Conservation (phyloP, 1,284 basidiomycete genomes). For the Nidula niveotomentosa region DNA sequence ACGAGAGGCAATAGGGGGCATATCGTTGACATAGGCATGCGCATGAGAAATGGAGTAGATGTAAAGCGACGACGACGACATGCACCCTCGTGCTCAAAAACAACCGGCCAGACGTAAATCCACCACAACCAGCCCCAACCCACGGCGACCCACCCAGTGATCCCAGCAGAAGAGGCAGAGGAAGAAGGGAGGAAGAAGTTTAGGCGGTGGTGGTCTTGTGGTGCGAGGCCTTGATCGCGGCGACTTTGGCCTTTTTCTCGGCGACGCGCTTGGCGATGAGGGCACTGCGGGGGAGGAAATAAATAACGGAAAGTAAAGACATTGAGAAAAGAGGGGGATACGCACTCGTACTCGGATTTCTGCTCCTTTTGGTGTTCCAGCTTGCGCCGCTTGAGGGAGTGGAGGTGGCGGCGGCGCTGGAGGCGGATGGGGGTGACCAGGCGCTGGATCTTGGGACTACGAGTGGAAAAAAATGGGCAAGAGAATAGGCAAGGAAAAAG, state of each 20-base stretch:
- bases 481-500: neutral
- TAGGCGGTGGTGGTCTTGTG: conserved; percentile 19
- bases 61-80: too few species aligned
- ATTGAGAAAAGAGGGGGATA: conserved; percentile 10
- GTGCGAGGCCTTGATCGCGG: conserved; percentile 77
- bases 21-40: too few species aligned
- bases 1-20: too few species aligned
- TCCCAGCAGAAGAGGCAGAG: neutral
- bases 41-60: too few species aligned
- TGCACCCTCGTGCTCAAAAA: too few species aligned
- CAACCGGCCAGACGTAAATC: too few species aligned
- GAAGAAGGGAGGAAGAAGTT: neutral
- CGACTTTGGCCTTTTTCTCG: conserved; percentile 90
- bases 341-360: conserved; percentile 88
- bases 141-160: too few species aligned
- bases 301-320: conserved; percentile 1
- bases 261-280: conserved; percentile 89
- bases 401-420: conserved; percentile 95
- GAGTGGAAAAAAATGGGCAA: conserved; percentile 2
- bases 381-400: conserved; percentile 86
- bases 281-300: conserved; percentile 35
- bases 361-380: conserved; percentile 94
- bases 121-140: too few species aligned
- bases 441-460: conserved; percentile 85
- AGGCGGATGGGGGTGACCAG: conserved; percentile 94